phyloP scores from a whole-genome alignment of 2,329 filamentous ascomycete genomes.

The Sclerotinia glacialis region DNA sequence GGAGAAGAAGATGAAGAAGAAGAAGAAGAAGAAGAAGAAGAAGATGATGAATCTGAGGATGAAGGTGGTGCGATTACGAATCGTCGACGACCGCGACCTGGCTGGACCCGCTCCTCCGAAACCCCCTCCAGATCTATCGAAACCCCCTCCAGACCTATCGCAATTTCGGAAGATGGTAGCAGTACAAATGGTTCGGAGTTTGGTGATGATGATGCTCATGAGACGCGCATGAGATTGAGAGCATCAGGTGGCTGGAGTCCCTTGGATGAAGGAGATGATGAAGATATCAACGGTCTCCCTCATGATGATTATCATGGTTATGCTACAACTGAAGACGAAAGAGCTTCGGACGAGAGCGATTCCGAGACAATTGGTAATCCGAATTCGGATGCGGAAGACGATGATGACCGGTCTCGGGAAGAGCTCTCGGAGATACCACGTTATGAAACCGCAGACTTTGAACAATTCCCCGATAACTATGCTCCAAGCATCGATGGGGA shows the following conservation, averaged over 20 bases:
- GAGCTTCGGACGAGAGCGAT: slow-evolving; percentile 31
- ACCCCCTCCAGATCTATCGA: slow-evolving; percentile 28
- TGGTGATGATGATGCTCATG: slow-evolving; percentile 31
- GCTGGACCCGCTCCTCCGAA: slow-evolving; percentile 20
- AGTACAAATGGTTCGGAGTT: slow-evolving; percentile 33
- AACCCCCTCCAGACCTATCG: slow-evolving; percentile 27
- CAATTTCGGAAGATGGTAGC: slow-evolving; percentile 28
- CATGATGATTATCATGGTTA: slow-evolving; percentile 26
- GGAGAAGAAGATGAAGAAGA: slow-evolving; percentile 20
- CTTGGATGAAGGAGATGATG: slow-evolving; percentile 37
- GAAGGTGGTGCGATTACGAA: slow-evolving; percentile 37
- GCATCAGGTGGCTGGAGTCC: slow-evolving; percentile 38
- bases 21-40: not conserved
- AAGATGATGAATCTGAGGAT: slow-evolving; percentile 31
- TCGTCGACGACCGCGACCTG: slow-evolving; percentile 28
- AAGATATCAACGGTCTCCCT: slow-evolving; percentile 24
- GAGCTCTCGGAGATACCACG: slow-evolving; percentile 31
- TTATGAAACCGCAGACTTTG: slow-evolving; percentile 20
- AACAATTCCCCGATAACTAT: slow-evolving; percentile 4
- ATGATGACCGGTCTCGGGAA: slow-evolving; percentile 31
- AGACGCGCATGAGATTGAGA: slow-evolving; percentile 25
- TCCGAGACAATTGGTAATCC: slow-evolving; percentile 36
- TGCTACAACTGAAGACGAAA: slow-evolving; percentile 28
- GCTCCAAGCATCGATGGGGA: slow-evolving; percentile 9
- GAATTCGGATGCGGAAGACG: slow-evolving; percentile 32